Evolutionary conservation across 805 yeast species (phyloP).

Genomic region (Suhomyces xylopsoci): DNA sequence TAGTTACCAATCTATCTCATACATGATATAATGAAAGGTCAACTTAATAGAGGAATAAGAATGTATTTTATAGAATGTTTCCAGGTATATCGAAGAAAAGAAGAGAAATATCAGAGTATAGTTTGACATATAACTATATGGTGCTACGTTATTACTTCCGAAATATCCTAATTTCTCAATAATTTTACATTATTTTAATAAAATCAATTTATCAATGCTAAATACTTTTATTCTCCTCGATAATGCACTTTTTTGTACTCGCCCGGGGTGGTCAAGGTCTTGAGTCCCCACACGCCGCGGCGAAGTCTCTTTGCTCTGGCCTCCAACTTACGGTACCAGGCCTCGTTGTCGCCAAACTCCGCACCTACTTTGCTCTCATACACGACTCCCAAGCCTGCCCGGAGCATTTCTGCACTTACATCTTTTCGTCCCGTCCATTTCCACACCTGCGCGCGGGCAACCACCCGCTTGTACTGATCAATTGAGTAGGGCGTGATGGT

Average conservation of each 20-base stretch:
- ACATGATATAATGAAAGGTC: too few species aligned
- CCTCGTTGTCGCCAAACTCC: conserved; percentile 80
- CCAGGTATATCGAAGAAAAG: too few species aligned
- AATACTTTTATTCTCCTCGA: neutral
- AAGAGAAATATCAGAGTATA: too few species aligned
- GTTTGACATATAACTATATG: too few species aligned
- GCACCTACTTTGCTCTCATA: conserved; percentile 82
- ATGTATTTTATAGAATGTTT: too few species aligned
- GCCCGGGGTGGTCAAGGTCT: conserved; percentile 65
- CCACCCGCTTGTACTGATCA: conserved; percentile 89
- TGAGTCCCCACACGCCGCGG: conserved; percentile 68
- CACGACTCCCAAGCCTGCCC: conserved; percentile 78
- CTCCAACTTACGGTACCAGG: conserved; percentile 58
- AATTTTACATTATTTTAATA: too few species aligned
- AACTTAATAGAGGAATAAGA: too few species aligned
- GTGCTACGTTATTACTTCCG: too few species aligned
- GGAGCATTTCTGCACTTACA: conserved; percentile 84
- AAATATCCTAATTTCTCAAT: too few species aligned
- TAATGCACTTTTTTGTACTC: conserved; percentile 53
- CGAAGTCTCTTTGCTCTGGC: conserved; percentile 51
- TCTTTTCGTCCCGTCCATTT: conserved; percentile 62
- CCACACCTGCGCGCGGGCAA: conserved; percentile 70
- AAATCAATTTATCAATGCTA: too few species aligned
- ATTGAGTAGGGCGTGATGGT: conserved; percentile 73
- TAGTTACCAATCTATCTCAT: too few species aligned